These are phyloP conservation scores for Teratosphaeria viscida DNA, from an alignment of 2,329 filamentous ascomycete species.

Conservation along the genomic window DNA sequence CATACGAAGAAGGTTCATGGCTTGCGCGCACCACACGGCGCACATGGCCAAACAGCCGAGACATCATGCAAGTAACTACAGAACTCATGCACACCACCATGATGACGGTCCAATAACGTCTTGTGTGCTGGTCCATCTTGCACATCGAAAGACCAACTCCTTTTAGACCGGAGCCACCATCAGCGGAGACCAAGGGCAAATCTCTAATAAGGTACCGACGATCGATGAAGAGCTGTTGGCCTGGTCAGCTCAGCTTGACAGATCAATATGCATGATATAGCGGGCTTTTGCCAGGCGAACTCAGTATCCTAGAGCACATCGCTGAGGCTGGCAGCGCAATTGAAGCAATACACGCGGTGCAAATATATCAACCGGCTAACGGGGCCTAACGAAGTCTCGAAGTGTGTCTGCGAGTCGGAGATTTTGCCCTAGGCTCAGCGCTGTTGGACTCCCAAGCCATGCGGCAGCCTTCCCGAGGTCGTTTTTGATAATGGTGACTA, in stretches of 20 bases:
- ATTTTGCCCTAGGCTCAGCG: neutral
- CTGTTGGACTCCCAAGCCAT: neutral
- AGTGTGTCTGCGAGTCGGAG: neutral
- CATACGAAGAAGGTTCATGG: neutral
- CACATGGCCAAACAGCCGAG: neutral
- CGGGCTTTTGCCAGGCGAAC: neutral
- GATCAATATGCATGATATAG: neutral
- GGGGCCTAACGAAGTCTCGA: neutral
- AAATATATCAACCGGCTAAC: neutral
- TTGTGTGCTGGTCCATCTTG: neutral
- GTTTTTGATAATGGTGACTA: neutral
- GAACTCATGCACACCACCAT: neutral
- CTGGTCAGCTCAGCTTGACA: neutral
- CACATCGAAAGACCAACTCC: neutral
- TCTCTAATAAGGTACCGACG: neutral
- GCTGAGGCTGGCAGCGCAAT: neutral
- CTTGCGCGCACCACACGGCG: neutral
- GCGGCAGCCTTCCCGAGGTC: neutral
- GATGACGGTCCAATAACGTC: neutral
- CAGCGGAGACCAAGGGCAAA: neutral
- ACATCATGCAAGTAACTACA: neutral
- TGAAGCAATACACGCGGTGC: neutral
- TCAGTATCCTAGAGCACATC: neutral
- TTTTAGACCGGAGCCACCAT: neutral
- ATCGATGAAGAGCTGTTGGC: neutral